Evolutionary conservation across 768 basidiomycete genomes (phyloP).

Genomic region (Amylocystis lapponica): DNA sequence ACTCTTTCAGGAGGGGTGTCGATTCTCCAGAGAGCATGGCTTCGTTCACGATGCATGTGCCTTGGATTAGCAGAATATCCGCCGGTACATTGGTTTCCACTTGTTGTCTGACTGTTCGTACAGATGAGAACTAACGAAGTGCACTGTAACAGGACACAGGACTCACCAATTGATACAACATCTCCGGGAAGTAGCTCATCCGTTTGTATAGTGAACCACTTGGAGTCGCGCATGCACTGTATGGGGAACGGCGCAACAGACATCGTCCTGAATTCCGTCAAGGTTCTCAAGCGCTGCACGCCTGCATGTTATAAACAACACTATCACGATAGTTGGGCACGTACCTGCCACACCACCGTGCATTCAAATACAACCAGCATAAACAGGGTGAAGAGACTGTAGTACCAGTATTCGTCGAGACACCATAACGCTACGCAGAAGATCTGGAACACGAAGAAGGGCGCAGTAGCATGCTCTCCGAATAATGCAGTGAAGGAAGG

Average conservation of each 20-base stretch:
- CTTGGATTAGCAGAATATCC: slow-evolving; percentile 87
- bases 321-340: slow-evolving; percentile 18
- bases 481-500: slow-evolving; percentile 92
- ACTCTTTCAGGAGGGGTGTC: slow-evolving; percentile 94
- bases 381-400: slow-evolving; percentile 94
- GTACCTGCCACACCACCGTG: slow-evolving; percentile 96
- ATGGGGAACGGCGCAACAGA: slow-evolving; percentile 87
- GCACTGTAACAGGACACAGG: slow-evolving; percentile 3
- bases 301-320: slow-evolving; percentile 1
- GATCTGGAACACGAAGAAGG: slow-evolving; percentile 98
- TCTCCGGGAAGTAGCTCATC: slow-evolving; percentile 91
- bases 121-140: slow-evolving; percentile 2
- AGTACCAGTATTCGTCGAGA: slow-evolving; percentile 99
- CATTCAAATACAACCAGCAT: slow-evolving; percentile 99
- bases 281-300: slow-evolving; percentile 78
- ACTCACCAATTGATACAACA: slow-evolving; percentile 73
- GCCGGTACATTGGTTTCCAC: slow-evolving; percentile 89
- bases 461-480: slow-evolving; percentile 92
- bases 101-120: slow-evolving; percentile 49
- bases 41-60: slow-evolving; percentile 96
- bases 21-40: slow-evolving; percentile 99
- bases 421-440: slow-evolving; percentile 98
- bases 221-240: slow-evolving; percentile 68
- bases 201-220: slow-evolving; percentile 78
- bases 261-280: slow-evolving; percentile 97